A percentile compares a stretch with the other conserved stretches of the same genome.
These are phyloP conservation scores for Purpureocillium takamizusanense DNA, from an alignment of 2,329 filamentous ascomycete genomes.

Conservation along the genomic window DNA sequence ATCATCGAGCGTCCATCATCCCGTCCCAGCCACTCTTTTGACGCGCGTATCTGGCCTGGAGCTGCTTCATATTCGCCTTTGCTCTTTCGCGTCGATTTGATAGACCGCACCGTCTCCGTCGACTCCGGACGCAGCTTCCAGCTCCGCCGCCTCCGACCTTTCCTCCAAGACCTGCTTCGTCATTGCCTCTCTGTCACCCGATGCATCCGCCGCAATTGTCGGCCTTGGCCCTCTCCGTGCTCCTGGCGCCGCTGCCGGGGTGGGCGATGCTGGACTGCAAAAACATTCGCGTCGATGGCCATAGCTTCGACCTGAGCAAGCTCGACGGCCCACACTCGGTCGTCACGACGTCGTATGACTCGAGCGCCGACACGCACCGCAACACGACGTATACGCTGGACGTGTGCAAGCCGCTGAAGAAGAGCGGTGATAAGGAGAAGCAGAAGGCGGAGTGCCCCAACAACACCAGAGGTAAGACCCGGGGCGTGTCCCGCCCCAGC, in stretches of 20 bases:
- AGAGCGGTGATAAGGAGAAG: slow-evolving; percentile 40
- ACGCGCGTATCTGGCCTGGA: not conserved
- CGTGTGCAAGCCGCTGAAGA: slow-evolving; percentile 60
- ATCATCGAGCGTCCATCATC: slow-evolving; percentile 9
- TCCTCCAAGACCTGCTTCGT: too few species aligned
- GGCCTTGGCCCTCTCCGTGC: slow-evolving; percentile 25
- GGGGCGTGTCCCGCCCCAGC: too few species aligned
- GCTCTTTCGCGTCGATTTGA: not conserved
- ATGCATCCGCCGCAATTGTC: slow-evolving; percentile 32
- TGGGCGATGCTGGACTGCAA: slow-evolving; percentile 52
- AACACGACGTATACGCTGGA: slow-evolving; percentile 81
- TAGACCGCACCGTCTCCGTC: too few species aligned
- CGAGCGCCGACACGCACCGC: slow-evolving; percentile 36
- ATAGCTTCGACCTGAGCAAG: slow-evolving; percentile 54
- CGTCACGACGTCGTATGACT: slow-evolving; percentile 45
- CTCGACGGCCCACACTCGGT: slow-evolving; percentile 63
- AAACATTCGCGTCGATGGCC: slow-evolving; percentile 47
- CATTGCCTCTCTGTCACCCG: slow-evolving; percentile 5
- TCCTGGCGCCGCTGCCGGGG: slow-evolving; percentile 26
- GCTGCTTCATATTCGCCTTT: slow-evolving; percentile 1
- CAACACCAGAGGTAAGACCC: slow-evolving; percentile 58
- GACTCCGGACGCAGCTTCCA: too few species aligned
- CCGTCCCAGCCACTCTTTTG: not conserved
- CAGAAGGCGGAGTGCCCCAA: slow-evolving; percentile 56
- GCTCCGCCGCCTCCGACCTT: too few species aligned